phyloP scores from a whole-genome alignment of 805 yeast genomes.

The Hanseniaspora vineae region DNA sequence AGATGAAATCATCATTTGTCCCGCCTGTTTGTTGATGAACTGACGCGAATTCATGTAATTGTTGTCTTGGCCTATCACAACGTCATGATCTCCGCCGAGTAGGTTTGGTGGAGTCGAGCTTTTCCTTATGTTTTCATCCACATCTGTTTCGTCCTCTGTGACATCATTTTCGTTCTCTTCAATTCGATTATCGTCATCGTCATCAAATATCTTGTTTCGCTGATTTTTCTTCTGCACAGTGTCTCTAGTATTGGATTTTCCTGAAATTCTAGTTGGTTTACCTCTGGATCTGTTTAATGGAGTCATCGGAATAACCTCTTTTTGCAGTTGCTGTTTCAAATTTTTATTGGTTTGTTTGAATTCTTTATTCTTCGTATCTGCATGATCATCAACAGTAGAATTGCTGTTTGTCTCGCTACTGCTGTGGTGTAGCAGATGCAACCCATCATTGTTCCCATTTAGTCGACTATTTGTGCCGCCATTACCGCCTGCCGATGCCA shows the following conservation, averaged over 20 bases:
- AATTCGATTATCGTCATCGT: neutral
- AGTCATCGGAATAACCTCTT: conserved; percentile 1
- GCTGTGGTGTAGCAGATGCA: too few relatives aligned
- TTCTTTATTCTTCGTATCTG: neutral
- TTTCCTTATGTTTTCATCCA: too few relatives aligned
- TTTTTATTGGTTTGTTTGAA: neutral
- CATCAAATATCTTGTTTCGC: neutral
- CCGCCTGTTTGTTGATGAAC: neutral
- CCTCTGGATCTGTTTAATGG: neutral
- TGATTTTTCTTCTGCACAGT: neutral
- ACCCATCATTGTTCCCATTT: too few relatives aligned
- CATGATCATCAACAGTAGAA: neutral
- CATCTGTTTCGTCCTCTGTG: neutral
- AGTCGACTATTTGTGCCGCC: too few relatives aligned
- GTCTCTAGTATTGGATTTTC: neutral
- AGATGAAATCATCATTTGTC: neutral
- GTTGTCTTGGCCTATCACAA: neutral
- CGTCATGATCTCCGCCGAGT: neutral
- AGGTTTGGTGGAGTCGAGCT: neutral
- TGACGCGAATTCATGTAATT: neutral
- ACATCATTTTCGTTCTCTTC: neutral
- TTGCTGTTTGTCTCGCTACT: too few relatives aligned
- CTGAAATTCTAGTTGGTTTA: too few relatives aligned
- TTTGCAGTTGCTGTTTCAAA: neutral
- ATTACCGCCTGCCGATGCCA: neutral